Evolutionary conservation across 2,329 filamentous ascomycete species (phyloP), one percentile per base, ranked within the genome.

Genomic region (Ophiocordyceps camponoti-saundersi): DNA sequence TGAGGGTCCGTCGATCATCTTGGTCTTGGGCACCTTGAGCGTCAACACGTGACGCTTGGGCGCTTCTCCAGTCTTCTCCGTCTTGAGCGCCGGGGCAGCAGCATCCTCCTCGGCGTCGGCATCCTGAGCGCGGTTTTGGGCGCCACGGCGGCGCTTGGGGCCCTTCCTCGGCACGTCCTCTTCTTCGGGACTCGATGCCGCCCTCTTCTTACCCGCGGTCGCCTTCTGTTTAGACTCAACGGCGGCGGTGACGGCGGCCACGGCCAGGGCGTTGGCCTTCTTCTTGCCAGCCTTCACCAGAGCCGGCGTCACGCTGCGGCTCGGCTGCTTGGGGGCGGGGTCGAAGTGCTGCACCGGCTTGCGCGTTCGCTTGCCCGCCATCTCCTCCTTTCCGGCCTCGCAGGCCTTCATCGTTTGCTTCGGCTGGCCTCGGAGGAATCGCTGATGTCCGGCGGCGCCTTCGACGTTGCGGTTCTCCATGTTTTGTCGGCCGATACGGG

Each of bases 351-450:
- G 65, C 2, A 73, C 69, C 1, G 72, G 68, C 53, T 72, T 75
- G 46, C 73, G 65, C n/a, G 65, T 62, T 26, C 75, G 65, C 56
- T 77, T 78, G 43, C 72, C 71, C 12, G 67, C 65, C 3, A 72
- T 61, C 22, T 71, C 65, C 1, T 65, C 40, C n/a, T 39, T 39
- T 39, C 36, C 66, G 16, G 72, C 67, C 53, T 79, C 75, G 12
- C 71, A 70, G n/a, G 73, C 72, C 59, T 77, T 77, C 49, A 70
- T 72, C 3, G 73, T 79, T 53, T 72, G 71, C 56, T 70, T 72
- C 7, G 72, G 72, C 49, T 76, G 70, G 54, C 75, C 75, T 46
- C 75, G 71, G 34, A 78, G 63, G 32, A 75, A 67, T 29, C 75
- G 67, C 5, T 63, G 63, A 16, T 69, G 68, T 44, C 74, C 75